Evolutionary conservation across 2,329 filamentous ascomycete genomes (phyloP).

Genomic region (Parasarocladium wereldwijsianum): DNA sequence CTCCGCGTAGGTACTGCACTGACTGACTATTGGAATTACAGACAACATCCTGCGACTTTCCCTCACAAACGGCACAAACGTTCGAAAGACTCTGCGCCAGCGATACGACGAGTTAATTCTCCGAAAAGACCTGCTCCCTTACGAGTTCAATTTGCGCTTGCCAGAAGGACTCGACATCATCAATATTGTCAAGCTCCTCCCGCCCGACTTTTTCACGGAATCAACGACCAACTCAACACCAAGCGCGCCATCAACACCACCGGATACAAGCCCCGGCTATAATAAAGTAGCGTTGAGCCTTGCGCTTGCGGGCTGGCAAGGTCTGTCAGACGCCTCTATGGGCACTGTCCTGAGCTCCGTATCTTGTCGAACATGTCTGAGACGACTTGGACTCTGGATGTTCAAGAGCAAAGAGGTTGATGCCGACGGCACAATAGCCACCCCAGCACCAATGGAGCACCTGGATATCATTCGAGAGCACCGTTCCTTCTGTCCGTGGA

Average conservation of each 20-base stretch:
- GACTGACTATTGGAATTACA: constrained; percentile 15
- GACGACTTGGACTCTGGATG: constrained; percentile 85
- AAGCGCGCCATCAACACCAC: constrained; percentile 23
- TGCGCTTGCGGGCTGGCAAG: constrained; percentile 64
- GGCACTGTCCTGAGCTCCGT: constrained; percentile 56
- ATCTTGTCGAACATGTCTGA: constrained; percentile 73
- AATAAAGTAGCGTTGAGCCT: constrained; percentile 52
- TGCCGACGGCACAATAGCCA: constrained; percentile 33
- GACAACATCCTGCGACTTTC: constrained; percentile 47
- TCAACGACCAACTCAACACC: constrained; percentile 7
- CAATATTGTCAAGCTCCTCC: constrained; percentile 31
- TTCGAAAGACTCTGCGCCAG: constrained; percentile 41
- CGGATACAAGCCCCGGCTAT: constrained; percentile 20
- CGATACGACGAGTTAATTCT: constrained; percentile 50
- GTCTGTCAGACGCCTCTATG: constrained; percentile 37
- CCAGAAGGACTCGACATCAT: constrained; percentile 38
- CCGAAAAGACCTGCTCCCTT: constrained; percentile 41
- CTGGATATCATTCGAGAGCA: constrained; percentile 60
- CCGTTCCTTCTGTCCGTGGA: constrained; percentile 75
- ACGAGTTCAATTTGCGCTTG: constrained; percentile 45
- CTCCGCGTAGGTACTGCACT: too few relatives aligned
- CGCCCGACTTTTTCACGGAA: constrained; percentile 34
- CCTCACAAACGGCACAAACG: constrained; percentile 44
- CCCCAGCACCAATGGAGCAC: constrained; percentile 47
- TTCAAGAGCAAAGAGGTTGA: constrained; percentile 64